Evolutionary conservation across 176 grass and related monocot genomes (phyloP).

Genomic region (Urochloa ruziziensis): DNA sequence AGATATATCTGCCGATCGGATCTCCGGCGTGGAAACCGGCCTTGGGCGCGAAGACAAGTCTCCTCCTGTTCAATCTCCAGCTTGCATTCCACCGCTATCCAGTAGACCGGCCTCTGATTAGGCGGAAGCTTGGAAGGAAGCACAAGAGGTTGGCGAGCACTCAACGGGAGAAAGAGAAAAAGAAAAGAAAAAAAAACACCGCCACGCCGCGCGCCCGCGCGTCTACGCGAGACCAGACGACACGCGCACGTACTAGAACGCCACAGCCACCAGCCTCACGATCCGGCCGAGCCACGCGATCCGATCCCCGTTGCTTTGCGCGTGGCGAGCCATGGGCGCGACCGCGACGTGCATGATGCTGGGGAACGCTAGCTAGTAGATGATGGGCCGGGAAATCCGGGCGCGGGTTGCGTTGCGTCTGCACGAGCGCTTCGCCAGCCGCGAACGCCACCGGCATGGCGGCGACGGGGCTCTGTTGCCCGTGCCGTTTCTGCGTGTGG

Average conservation of each 20-base stretch:
- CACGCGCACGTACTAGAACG: conserved; percentile 12
- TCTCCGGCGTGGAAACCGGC: background rate
- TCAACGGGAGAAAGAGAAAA: conserved; percentile 43
- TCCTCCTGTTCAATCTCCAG: background rate
- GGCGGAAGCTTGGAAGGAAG: conserved; percentile 90
- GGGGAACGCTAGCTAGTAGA: too few species aligned
- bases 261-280: background rate
- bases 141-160: conserved; percentile 61
- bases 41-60: conserved; percentile 42
- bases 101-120: background rate
- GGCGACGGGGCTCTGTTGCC: background rate
- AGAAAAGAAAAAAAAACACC: too few species aligned
- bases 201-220: background rate
- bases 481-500: background rate
- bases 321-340: conserved; percentile 19
- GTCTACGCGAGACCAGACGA: background rate
- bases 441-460: conserved; percentile 13
- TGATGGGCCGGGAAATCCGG: background rate
- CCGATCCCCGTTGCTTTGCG: conserved; percentile 13
- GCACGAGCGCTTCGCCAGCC: conserved; percentile 14
- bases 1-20: conserved; percentile 16
- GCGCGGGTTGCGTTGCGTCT: conserved; percentile 19
- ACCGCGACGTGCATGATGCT: background rate
- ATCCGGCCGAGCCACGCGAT: too few species aligned
- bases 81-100: background rate